A percentile compares a stretch with the other conserved stretches of the same genome.
Conservation (phyloP, 2,329 filamentous ascomycete genomes). For the Aspergillus pseudonomiae region DNA sequence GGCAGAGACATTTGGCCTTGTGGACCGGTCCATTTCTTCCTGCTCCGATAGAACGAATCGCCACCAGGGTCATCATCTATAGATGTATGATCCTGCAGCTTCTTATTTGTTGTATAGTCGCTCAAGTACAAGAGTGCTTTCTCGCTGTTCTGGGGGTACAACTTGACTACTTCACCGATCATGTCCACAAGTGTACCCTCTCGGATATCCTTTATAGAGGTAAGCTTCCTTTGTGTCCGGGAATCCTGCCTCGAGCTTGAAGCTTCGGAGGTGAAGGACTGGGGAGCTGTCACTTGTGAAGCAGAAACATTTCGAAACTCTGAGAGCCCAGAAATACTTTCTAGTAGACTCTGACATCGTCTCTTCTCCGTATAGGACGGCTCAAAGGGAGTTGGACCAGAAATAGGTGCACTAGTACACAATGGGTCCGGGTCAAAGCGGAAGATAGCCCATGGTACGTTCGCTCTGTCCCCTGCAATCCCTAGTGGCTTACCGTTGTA, state of each 20-base stretch:
- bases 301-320: slow-evolving; percentile 15
- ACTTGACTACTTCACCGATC: slow-evolving; percentile 70
- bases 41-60: slow-evolving; percentile 56
- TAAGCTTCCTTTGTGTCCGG: slow-evolving; percentile 45
- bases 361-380: slow-evolving; percentile 33
- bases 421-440: slow-evolving; percentile 28
- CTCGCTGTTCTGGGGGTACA: slow-evolving; percentile 48
- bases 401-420: slow-evolving; percentile 25
- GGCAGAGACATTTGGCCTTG: slow-evolving; percentile 72
- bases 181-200: slow-evolving; percentile 66
- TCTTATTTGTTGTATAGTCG: slow-evolving; percentile 76
- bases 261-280: slow-evolving; percentile 3
- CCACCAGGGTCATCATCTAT: slow-evolving; percentile 51
- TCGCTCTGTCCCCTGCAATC: slow-evolving; percentile 30
- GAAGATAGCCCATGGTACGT: slow-evolving; percentile 40
- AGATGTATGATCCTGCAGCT: slow-evolving; percentile 61
- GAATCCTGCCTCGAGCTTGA: slow-evolving; percentile 10
- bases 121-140: slow-evolving; percentile 71
- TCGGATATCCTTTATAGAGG: slow-evolving; percentile 65
- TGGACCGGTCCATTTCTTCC: slow-evolving; percentile 68
- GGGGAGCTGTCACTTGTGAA: background rate
- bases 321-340: slow-evolving; percentile 14
- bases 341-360: slow-evolving; percentile 33
- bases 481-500: slow-evolving; percentile 27
- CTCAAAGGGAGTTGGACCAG: slow-evolving; percentile 31